Conservation (phyloP, 176 grass and related monocot species). For the Avena atlantica region DNA sequence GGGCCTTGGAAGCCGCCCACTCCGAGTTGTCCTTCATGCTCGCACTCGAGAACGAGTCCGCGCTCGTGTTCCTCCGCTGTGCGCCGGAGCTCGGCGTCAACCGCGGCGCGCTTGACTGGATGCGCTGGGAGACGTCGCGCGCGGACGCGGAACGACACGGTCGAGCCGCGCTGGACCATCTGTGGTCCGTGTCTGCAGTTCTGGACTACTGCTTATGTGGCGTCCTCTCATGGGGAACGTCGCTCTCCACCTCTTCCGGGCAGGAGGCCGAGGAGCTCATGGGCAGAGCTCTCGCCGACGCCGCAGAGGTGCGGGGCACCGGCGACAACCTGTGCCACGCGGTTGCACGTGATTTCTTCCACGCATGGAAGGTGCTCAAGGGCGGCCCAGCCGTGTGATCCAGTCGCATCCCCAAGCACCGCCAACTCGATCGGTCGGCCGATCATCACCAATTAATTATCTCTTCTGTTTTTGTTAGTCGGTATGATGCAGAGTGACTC, state of each 20-base stretch:
- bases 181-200: not conserved
- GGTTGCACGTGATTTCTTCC: too few relatives aligned
- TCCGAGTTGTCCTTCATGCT: not conserved
- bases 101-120: not conserved
- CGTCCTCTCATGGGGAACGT: too few relatives aligned
- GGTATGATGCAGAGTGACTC: too few relatives aligned
- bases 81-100: not conserved
- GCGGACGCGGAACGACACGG: not conserved
- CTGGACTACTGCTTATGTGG: not conserved
- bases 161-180: not conserved
- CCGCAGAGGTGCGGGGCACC: too few relatives aligned
- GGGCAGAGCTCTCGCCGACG: not conserved
- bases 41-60: not conserved
- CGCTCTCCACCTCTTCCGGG: not conserved
- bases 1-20: not conserved
- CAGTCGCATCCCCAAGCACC: too few relatives aligned
- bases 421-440: too few relatives aligned
- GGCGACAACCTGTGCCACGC: too few relatives aligned
- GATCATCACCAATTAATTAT: too few relatives aligned
- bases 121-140: not conserved
- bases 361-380: too few relatives aligned
- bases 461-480: too few relatives aligned
- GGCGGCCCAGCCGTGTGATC: too few relatives aligned
- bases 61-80: not conserved
- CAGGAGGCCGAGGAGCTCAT: not conserved